These are phyloP conservation scores for Kazachstania martiniae DNA, from an alignment of 805 yeast species.

Conservation along the genomic window DNA sequence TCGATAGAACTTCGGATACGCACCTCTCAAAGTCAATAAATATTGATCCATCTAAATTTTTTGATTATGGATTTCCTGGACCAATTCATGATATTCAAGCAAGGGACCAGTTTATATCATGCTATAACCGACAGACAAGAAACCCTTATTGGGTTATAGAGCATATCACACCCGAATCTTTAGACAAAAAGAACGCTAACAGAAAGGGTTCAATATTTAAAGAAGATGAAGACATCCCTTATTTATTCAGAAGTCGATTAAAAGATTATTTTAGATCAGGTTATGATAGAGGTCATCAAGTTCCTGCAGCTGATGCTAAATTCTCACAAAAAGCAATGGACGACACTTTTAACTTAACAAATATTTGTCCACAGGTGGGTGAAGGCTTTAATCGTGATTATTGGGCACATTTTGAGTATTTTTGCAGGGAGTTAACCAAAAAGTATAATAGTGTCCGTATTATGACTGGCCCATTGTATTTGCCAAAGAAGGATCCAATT, in stretches of 20 bases:
- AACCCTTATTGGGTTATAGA: constrained; percentile 86
- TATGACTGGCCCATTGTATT: constrained; percentile 86
- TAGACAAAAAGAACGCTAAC: constrained; percentile 49
- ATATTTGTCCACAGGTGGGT: constrained; percentile 96
- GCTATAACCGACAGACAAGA: constrained; percentile 73
- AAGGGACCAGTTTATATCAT: constrained; percentile 69
- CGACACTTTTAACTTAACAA: constrained; percentile 81
- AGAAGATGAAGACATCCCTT: constrained; percentile 80
- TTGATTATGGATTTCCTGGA: constrained; percentile 91
- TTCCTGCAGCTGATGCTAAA: constrained; percentile 96
- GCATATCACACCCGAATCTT: constrained; percentile 69
- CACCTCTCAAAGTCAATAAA: not conserved
- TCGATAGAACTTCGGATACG: not conserved
- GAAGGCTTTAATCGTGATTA: constrained; percentile 95
- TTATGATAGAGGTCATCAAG: constrained; percentile 93
- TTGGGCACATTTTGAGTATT: constrained; percentile 95
- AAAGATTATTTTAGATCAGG: constrained; percentile 91
- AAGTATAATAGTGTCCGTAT: constrained; percentile 67
- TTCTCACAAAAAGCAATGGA: constrained; percentile 87
- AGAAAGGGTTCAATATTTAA: constrained; percentile 71
- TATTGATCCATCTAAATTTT: constrained; percentile 57
- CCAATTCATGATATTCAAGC: constrained; percentile 78
- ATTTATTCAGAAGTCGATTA: constrained; percentile 60
- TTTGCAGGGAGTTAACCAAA: constrained; percentile 66
- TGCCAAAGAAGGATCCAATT: constrained; percentile 59